Base-by-base conservation (phyloP, 345 rosid species). In the Eucalyptus curtisii region DNA sequence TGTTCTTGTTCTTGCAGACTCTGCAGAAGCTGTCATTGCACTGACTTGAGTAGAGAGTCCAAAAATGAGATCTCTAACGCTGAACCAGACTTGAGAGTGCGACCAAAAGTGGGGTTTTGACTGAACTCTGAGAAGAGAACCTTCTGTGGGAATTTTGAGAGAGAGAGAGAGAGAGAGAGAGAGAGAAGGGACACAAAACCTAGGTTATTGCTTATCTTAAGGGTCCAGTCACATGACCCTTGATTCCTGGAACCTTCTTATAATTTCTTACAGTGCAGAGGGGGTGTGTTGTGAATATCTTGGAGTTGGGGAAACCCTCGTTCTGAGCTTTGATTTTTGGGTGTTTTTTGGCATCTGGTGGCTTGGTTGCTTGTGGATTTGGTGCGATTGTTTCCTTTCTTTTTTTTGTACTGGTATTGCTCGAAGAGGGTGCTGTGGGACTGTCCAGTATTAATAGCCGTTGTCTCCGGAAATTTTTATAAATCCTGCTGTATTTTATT, bases 201-300 rank as follows among this genome's bases (percentile, higher is more conserved):
- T 49, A 40, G 31, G 57, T 82, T 55, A 53, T 71, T 86, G 90
- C 93, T 91, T 85, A 86, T 92, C 89, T 94, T 91, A 88, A 89
- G 94, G 94, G 96, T 91, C 90, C 87, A 61, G 86, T 93, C 95
- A 95, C 96, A 93, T 91, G 94, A 93, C 98, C 98, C 97, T 95
- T 97, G 97, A 97, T 97, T 96, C 97, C 91, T 92, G 96, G 97
- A 95, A 95, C 94, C 97, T 97, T 97, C 96, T 95, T 91, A 91
- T 92, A 91, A 87, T 87, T 94, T 91, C 89, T 90, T 91, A 90
- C 50, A 86, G 88, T 87, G 84, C 86, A 89, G 89, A 64, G 61
- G 66, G 87, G 87, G 84, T 47, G 88, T 45, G 30, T 59, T 57
- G 88, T 50, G 89, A 89, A 86, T 86, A 76, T 76, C 27, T 76